phyloP scores from a whole-genome alignment of 257 asterid species.

The Ilex aquifolium region DNA sequence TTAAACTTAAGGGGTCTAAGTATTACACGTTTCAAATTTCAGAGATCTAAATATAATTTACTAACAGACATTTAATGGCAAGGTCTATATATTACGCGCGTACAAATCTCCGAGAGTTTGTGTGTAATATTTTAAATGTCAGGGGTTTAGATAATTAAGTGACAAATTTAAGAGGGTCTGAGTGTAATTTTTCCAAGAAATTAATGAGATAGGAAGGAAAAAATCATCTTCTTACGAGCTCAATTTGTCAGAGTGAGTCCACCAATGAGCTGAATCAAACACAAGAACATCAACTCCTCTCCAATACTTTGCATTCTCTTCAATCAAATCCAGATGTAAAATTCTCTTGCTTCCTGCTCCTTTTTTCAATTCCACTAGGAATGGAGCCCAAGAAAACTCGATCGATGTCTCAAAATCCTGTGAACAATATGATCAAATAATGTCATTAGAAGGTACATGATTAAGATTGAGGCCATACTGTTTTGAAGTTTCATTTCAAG shows the following conservation, averaged over 20 bases:
- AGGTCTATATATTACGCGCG: no score
- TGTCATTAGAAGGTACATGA: neutral
- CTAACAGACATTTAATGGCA: no score
- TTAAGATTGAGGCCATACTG: neutral
- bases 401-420: constrained; percentile 90
- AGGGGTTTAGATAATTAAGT: no score
- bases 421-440: neutral
- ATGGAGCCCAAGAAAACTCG: constrained; percentile 90
- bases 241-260: constrained; percentile 79
- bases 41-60: no score
- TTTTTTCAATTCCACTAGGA: constrained; percentile 66
- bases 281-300: constrained; percentile 80
- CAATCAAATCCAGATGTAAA: constrained; percentile 71
- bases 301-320: constrained; percentile 89
- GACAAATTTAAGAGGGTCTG: no score
- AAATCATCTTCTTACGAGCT: constrained; percentile 48
- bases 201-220: no score
- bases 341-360: constrained; percentile 55
- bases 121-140: no score
- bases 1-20: no score
- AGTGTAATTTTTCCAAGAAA: no score
- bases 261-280: constrained; percentile 95
- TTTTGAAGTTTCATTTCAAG: neutral
- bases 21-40: no score
- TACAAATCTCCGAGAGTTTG: no score